Evolutionary conservation across 257 asterid species (phyloP), one percentile per base, ranked within the genome.

Genomic region (Solanum appendiculatum): DNA sequence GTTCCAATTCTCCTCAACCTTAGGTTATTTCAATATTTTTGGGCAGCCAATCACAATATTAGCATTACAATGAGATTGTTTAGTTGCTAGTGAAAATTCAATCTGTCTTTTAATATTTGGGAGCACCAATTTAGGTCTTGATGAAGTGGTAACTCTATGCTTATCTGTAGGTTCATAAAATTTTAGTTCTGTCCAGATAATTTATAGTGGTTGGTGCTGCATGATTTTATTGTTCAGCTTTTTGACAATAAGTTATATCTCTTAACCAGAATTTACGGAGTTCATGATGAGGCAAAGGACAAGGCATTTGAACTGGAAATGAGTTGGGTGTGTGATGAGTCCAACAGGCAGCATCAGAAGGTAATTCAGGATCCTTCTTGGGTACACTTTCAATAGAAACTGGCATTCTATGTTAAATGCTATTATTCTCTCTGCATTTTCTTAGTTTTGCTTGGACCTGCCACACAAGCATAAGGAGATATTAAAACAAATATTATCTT

Each of bases 281-380:
- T 97, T 37, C 99, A 97, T 66, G 99, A 97, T 68, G 98, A 97
- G 91, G 99, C 98, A 6, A 97, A 97, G 91, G 99, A 97, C 94
- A 97, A 97, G 94, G 99, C 97, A 74, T 97, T 97, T 87, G 99
- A 97, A 87, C 72, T 97, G 93, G 99, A 97, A 89, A 90, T 97
- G 98, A 94, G 98, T 84, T 97, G 99, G 99, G 98, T 95, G 16
- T 97, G 99, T 85, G 98, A 97, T n/a, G 99, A 97, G 90, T 97
- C 99, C 8, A 94, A 94, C 88, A 96, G 98, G 78, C 98, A 92
- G 91, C 99, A 97, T 82, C 95, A 94, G 88, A 97, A 97, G 98
- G 99, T 97, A 92, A 82, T 56, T 25, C 82, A 27, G 46, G 9
- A 85, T 66, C 72, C 27, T 85, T 64, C 29, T 77, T 4, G 29